Conservation (phyloP, 139 green algal species). For the Bryopsis sp. region DNA sequence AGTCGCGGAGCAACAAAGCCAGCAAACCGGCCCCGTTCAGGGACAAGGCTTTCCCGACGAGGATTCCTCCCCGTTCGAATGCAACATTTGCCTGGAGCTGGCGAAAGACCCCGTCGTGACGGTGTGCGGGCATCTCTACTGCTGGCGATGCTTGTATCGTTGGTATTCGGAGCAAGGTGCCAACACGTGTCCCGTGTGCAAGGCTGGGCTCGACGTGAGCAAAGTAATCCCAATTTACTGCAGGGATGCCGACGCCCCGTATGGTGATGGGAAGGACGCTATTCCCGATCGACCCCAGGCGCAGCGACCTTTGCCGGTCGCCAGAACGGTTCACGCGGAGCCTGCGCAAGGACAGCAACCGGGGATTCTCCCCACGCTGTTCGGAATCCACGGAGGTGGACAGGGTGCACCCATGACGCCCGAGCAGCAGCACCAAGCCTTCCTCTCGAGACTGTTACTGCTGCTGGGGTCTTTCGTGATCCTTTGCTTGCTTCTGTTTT, state of each 20-base stretch:
- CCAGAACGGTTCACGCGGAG: constrained; percentile 8
- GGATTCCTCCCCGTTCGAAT: constrained; percentile 55
- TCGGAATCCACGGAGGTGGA: constrained; percentile 4
- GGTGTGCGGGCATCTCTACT: constrained; percentile 91
- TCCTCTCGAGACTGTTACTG: constrained; percentile 72
- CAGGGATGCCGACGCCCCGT: too few relatives aligned
- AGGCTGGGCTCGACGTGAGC: constrained; percentile 72
- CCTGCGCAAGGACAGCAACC: neutral
- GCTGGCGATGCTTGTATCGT: constrained; percentile 89
- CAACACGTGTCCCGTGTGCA: constrained; percentile 81
- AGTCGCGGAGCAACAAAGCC: too few relatives aligned
- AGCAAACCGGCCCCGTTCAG: too few relatives aligned
- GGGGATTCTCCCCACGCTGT: neutral
- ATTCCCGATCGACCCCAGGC: constrained; percentile 27
- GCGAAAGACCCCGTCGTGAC: constrained; percentile 87
- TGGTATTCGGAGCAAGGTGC: constrained; percentile 20
- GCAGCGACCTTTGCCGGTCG: constrained; percentile 42
- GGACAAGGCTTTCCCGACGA: neutral
- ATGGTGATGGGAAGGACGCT: constrained; percentile 2
- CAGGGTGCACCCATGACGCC: constrained; percentile 49
- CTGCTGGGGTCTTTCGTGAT: constrained; percentile 92
- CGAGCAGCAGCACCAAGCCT: constrained; percentile 88
- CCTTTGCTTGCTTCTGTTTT: constrained; percentile 84
- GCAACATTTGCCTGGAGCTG: constrained; percentile 94
- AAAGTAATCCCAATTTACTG: constrained; percentile 84